Percentiles rank a stretch among this genome's conserved stretches.
These are phyloP conservation scores for Aphanomyces invadans DNA, from an alignment of 352 stramenopile species.

Conservation along the genomic window DNA sequence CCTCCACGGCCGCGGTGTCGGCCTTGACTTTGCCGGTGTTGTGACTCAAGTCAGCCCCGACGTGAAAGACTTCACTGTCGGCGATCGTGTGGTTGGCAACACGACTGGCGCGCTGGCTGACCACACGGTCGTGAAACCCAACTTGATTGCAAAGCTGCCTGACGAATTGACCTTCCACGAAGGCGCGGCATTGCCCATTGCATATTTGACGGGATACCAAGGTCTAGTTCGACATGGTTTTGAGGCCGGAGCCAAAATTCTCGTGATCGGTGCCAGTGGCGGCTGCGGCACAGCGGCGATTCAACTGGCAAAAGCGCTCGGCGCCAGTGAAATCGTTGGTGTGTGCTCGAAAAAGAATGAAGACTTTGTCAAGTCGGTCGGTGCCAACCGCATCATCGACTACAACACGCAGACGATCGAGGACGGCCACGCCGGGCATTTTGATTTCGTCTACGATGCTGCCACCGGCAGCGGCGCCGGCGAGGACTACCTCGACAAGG, in stretches of 20 bases:
- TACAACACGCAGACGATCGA: constrained; percentile 40
- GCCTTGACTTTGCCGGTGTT: constrained; percentile 55
- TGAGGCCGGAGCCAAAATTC: constrained; percentile 29
- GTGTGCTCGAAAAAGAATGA: constrained; percentile 81
- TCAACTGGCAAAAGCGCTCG: constrained; percentile 76
- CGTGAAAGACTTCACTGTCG: constrained; percentile 40
- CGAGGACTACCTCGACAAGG: constrained; percentile 9
- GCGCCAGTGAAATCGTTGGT: constrained; percentile 71
- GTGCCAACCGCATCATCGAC: constrained; percentile 75
- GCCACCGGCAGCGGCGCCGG: constrained; percentile 14
- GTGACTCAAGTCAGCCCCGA: constrained; percentile 44
- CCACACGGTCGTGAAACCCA: constrained; percentile 34
- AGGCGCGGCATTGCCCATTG: constrained; percentile 42
- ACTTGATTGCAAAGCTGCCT: constrained; percentile 44
- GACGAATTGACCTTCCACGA: constrained; percentile 42
- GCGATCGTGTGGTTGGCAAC: constrained; percentile 59
- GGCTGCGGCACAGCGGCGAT: constrained; percentile 78
- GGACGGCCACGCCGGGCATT: constrained; percentile 5
- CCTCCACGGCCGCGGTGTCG: constrained; percentile 29
- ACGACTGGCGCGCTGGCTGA: constrained; percentile 48
- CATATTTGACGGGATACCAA: constrained; percentile 54
- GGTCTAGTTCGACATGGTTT: constrained; percentile 33
- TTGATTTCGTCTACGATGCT: constrained; percentile 20
- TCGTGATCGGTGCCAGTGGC: constrained; percentile 63
- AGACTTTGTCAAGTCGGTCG: constrained; percentile 60